phyloP scores from a whole-genome alignment of 202 grass and related monocot species.

The Dendrocalamus latiflorus region DNA sequence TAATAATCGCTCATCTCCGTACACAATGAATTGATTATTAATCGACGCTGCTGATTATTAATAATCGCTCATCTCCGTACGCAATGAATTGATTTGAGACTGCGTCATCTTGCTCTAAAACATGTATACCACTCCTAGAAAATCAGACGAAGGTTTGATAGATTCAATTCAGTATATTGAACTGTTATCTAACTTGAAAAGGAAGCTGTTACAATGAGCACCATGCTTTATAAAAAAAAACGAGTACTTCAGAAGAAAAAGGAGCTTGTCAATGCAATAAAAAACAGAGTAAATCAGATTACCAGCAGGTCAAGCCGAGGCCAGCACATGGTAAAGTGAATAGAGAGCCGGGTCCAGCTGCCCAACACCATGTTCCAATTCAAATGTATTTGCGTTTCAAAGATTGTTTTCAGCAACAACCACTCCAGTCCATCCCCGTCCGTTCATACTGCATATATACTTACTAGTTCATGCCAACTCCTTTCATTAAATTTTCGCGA shows the following conservation, averaged over 20 bases:
- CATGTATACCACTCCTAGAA: not conserved
- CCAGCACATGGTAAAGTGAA: too few relatives aligned
- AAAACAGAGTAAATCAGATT: too few relatives aligned
- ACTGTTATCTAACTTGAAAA: constrained; percentile 22
- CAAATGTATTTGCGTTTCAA: constrained; percentile 27
- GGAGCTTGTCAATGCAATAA: too few relatives aligned
- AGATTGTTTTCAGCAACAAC: not conserved
- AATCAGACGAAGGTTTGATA: not conserved
- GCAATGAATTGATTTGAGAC: not conserved
- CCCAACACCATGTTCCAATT: not conserved
- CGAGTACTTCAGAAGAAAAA: not conserved
- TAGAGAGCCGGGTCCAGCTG: not conserved
- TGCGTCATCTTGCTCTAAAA: not conserved
- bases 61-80: not conserved
- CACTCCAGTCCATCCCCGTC: not conserved
- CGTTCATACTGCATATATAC: not conserved
- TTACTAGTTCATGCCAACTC: not conserved
- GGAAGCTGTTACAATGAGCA: not conserved
- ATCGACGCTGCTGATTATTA: not conserved
- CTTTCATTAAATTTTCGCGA: not conserved
- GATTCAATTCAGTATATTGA: not conserved
- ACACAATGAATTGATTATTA: not conserved
- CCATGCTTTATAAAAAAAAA: not conserved
- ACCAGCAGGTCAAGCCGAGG: too few relatives aligned
- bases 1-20: not conserved